Evolutionary conservation across 306 rosid genomes (phyloP), one percentile per base, ranked within the genome.

Genomic region (Trichosanthes truncata): DNA sequence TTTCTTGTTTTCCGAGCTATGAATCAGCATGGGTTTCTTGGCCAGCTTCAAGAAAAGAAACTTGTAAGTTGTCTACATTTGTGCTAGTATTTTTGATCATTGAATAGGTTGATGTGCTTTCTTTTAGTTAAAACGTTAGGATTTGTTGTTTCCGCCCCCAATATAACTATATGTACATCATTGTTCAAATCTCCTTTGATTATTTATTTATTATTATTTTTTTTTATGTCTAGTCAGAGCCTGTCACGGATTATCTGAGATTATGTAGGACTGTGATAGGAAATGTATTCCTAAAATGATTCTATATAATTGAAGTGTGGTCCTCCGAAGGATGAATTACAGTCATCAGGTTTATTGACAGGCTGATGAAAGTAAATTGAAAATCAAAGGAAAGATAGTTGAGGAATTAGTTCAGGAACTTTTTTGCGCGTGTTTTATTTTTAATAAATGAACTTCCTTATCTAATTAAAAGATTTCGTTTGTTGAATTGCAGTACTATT

Each of bases 41-140:
- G 91, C 61, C 97, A 92, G 86, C 90, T 95, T 83, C 98, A 92
- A 88, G 99, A 95, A 66, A 93, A 91, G 87, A 93, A 93, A 89
- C 93, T 95, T 83, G 99, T 95, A 91, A 81, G 93, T 84, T 81
- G 53, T 62, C 65, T 33, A 29, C 65, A 20, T 60, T 45, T 78
- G 9, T 78, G 60, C 10, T 41, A 2, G n/a, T 15, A 4, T 33
- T 36, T 15, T 65, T 36, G n/a, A 36, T 29, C 66, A 23, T 38
- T 9, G 26, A 38, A 36, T 38, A 38, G 25, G 51, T 69, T 69
- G 18, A 12, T 69, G 33, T 69, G 53, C 55, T 41, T 68, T 23
- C 52, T 69, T 41, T 40, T 46, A 21, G 55, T 62, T 62, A 25
- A 25, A 67, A 67, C 7, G 49, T 23, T 23, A 7, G 55, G 49